These are phyloP conservation scores for Clathrospora elynae DNA, from an alignment of 2,329 filamentous ascomycete genomes.

Conservation along the genomic window DNA sequence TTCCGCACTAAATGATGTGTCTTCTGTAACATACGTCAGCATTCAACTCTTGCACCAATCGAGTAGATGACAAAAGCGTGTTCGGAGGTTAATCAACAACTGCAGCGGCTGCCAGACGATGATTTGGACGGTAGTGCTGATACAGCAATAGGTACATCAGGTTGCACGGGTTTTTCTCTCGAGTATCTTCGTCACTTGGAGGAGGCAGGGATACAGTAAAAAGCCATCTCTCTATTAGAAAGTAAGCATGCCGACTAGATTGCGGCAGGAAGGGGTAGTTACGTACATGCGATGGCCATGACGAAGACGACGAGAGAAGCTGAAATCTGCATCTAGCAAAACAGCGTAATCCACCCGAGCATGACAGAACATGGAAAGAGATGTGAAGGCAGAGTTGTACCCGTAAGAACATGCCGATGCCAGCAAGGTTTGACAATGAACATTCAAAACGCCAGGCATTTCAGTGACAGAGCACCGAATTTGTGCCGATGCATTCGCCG, in stretches of 20 bases:
- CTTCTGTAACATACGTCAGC: conserved; percentile 62
- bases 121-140: conserved; percentile 18
- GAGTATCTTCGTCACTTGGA: conserved; percentile 50
- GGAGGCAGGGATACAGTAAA: conserved; percentile 36
- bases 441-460: conserved; percentile 46
- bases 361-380: conserved; percentile 35
- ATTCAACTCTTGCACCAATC: conserved; percentile 4
- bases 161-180: conserved; percentile 36
- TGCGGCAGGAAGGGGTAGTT: conserved; percentile 50
- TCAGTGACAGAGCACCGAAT: conserved; percentile 38
- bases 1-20: conserved; percentile 62
- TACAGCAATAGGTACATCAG: conserved; percentile 39
- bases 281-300: conserved; percentile 54
- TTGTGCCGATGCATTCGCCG: conserved; percentile 49
- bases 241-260: conserved; percentile 48
- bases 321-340: conserved; percentile 43
- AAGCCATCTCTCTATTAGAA: conserved; percentile 51
- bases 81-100: conserved; percentile 14
- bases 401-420: conserved; percentile 40
- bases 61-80: conserved; percentile 1
- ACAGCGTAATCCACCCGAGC: conserved; percentile 42
- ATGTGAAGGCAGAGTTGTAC: conserved; percentile 42
- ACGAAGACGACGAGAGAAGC: conserved; percentile 53
- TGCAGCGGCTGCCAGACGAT: conserved; percentile 26
- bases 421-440: conserved; percentile 34